phyloP scores from a whole-genome alignment of 2,329 filamentous ascomycete genomes.

The Phialophora tarda region DNA sequence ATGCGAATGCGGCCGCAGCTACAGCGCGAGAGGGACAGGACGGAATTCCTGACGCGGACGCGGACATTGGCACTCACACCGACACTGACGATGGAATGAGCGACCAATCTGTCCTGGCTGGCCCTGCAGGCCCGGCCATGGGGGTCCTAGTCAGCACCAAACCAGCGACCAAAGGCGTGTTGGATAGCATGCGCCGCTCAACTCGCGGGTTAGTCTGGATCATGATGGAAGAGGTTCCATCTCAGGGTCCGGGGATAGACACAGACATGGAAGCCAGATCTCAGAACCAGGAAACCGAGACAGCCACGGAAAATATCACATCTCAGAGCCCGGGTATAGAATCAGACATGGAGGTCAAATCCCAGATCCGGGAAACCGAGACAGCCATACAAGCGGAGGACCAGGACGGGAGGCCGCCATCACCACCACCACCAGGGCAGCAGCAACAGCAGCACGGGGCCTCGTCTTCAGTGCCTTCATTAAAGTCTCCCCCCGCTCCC shows the following conservation, averaged over 20 bases:
- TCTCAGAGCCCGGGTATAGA: too few relatives aligned
- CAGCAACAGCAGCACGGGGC: background rate
- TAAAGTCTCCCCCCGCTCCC: background rate
- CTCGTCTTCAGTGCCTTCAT: background rate
- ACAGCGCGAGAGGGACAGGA: background rate
- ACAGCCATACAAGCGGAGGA: too few relatives aligned
- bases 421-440: background rate
- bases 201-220: constrained; percentile 72
- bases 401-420: background rate
- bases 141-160: constrained; percentile 73
- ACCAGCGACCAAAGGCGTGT: constrained; percentile 77
- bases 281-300: too few relatives aligned
- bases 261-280: background rate
- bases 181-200: constrained; percentile 72
- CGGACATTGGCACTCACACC: background rate
- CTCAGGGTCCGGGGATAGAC: constrained; percentile 18
- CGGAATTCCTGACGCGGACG: background rate
- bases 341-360: constrained; percentile 44
- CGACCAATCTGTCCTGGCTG: too few relatives aligned
- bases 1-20: background rate
- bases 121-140: constrained; percentile 47
- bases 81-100: background rate
- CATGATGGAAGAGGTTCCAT: constrained; percentile 48
- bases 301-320: background rate
- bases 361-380: constrained; percentile 19